These are phyloP conservation scores for Diaporthe citriasiana DNA, from an alignment of 2,329 filamentous ascomycete genomes.

Conservation along the genomic window DNA sequence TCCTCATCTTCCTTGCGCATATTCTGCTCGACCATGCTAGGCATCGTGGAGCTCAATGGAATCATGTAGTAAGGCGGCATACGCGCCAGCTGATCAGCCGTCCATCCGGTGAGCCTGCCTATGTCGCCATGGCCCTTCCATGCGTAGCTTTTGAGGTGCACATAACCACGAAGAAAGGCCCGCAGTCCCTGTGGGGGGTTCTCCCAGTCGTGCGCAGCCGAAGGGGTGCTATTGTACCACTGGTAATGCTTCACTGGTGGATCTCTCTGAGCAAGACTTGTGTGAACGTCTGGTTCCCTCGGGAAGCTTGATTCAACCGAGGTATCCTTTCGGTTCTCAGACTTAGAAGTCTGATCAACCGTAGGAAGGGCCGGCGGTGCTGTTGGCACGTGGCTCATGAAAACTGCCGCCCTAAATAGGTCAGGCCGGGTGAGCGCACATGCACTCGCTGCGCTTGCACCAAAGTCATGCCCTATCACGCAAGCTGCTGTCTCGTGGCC, in stretches of 20 bases:
- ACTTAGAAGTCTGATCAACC: neutral
- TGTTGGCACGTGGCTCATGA: slow-evolving; percentile 76
- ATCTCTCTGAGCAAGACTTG: slow-evolving; percentile 65
- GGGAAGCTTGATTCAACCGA: neutral
- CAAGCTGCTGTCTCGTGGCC: slow-evolving; percentile 66
- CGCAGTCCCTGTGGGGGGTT: slow-evolving; percentile 57
- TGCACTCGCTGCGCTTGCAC: slow-evolving; percentile 69
- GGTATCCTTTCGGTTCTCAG: fast-evolving
- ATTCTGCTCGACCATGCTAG: slow-evolving; percentile 65
- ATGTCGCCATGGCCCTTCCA: slow-evolving; percentile 68
- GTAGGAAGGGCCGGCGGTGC: slow-evolving; percentile 54
- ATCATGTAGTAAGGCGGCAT: slow-evolving; percentile 80
- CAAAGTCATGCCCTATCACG: slow-evolving; percentile 75
- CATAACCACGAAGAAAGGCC: slow-evolving; percentile 75
- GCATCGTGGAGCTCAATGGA: slow-evolving; percentile 70
- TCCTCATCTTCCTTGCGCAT: slow-evolving; percentile 66
- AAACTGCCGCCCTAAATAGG: slow-evolving; percentile 71
- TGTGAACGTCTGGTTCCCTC: slow-evolving; percentile 62
- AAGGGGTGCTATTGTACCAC: slow-evolving; percentile 71
- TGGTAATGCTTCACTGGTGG: slow-evolving; percentile 79
- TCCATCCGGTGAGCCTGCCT: slow-evolving; percentile 67
- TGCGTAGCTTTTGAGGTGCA: slow-evolving; percentile 76
- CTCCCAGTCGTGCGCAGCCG: slow-evolving; percentile 63
- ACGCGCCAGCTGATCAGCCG: slow-evolving; percentile 67
- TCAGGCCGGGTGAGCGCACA: slow-evolving; percentile 74